Base-by-base conservation (phyloP, 371 early-diverging fungal species). In the Modicella reniformis region DNA sequence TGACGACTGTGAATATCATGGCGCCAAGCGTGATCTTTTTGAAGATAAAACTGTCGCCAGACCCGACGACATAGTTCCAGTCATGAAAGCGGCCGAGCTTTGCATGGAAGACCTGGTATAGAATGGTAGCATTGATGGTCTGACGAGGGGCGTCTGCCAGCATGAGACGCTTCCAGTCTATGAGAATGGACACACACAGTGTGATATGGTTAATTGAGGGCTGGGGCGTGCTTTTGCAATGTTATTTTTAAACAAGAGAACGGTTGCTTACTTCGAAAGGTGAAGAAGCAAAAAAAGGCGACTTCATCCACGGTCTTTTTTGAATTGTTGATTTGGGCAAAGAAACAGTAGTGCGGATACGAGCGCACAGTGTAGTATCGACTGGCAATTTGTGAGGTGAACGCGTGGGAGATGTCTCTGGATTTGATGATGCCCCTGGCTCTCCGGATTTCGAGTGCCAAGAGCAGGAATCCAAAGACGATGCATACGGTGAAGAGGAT, bases 231-330 rank as follows among this genome's bases (percentile, higher is more conserved):
- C n/a, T n/a, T n/a, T n/a, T n/a, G n/a, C n/a, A n/a, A n/a, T n/a
- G n/a, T n/a, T n/a, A n/a, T n/a, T n/a, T n/a, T n/a, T n/a, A n/a
- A n/a, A n/a, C n/a, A n/a, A n/a, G n/a, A 44, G 44, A 44, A 17
- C 44, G 17, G 33, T 4, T 32, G 56, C 77, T 55, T 84, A 89
- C 93, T 92, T 84, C 93, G 92, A 59, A 95, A 87, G 12, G 88
- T 85, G 79, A 93, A 95, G 80, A 93, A 96, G 19, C 94, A 92
- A 83, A 88, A 95, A 79, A 94, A 94, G n/a, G 95, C 93, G 10
- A 92, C 55, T 2, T 83, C 75, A 67, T 96, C 96, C 12, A 84
- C 84, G 34, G 72, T 66, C 75, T 84, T 91, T 32, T 88, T 84
- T 0, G 90, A 87, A 52, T 85, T 81, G 52, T 92, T 85, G 67